Conservation (phyloP, 23 red algal species). For the Chondrus crispus region DNA sequence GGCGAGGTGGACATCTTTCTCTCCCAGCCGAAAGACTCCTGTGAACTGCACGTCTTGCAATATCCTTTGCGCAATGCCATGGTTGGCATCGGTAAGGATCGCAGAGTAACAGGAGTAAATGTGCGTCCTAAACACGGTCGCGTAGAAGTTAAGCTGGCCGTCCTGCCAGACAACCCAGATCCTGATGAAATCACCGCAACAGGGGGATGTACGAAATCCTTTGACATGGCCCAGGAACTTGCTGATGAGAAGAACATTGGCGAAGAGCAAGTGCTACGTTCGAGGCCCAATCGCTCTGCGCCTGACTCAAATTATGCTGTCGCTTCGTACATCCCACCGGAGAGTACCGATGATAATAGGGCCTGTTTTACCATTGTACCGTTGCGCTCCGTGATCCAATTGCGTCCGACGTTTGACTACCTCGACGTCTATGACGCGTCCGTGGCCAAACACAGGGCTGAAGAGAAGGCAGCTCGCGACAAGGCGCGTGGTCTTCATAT, state of each 20-base stretch:
- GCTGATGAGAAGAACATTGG: constrained; percentile 24
- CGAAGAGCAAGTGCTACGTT: constrained; percentile 18
- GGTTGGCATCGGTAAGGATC: constrained; percentile 19
- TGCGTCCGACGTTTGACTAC: constrained; percentile 24
- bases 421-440: constrained; percentile 27
- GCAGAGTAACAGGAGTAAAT: background rate
- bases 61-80: constrained; percentile 35
- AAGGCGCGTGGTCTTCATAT: background rate
- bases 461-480: background rate
- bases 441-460: background rate
- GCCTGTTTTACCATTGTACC: constrained; percentile 11
- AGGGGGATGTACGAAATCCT: background rate
- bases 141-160: background rate
- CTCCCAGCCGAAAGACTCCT: background rate
- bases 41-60: constrained; percentile 35
- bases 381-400: constrained; percentile 14
- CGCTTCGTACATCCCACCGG: background rate
- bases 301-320: constrained; percentile 19
- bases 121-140: constrained; percentile 39
- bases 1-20: constrained; percentile 43
- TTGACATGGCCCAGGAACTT: background rate
- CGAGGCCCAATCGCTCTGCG: background rate
- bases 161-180: background rate
- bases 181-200: background rate
- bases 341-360: background rate